Evolutionary conservation across 2,329 filamentous ascomycete genomes (phyloP), one percentile per base, ranked within the genome.

Genomic region (Colletotrichum lupini): DNA sequence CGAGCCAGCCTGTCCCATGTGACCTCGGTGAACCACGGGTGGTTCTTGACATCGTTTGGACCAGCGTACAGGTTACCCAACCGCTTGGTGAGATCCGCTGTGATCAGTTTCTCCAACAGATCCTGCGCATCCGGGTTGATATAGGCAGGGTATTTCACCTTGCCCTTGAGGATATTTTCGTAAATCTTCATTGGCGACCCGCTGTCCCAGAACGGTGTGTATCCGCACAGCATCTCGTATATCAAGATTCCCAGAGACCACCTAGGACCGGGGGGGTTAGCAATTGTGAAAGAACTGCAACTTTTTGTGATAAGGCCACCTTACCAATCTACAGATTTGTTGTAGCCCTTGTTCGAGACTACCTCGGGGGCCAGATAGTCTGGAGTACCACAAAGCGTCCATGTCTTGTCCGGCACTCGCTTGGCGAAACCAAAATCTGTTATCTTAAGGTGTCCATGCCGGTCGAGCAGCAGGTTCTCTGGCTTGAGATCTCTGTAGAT

Each of bases 351-450:
- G 83, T 96, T 98, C 73, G 95, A 95, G n/a, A 99, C 97, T 16
- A 99, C 97, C 85, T 99, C 97, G 0, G 97, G 97, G 0, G 97
- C 97, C 46, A 99, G 90, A 82, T 99, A 99, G 84, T 99, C 97
- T 7, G 97, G 97, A 14, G 97, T 99, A 74, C 97, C 97, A 81
- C 97, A 99, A 55, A 99, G 89, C 30, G 97, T 99, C 97, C 97
- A 99, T 55, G 97, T 99, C 85, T 98, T 98, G 87, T 99, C 97
- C 19, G 95, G 95, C 30, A 99, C 97, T 77, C 95, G 94, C 87
- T 99, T 99, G 62, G 97, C 97, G 81, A 99, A 99, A 3, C 97
- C 97, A 84, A 99, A 99, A 86, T 99, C 96, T 19, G 95, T 98
- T 80, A 98, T 98, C 84, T 98, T 98, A 76, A 98, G 88, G 82